These are phyloP conservation scores for Saccharomycopsis sp. DNA, from an alignment of 805 yeast species.

Conservation along the genomic window DNA sequence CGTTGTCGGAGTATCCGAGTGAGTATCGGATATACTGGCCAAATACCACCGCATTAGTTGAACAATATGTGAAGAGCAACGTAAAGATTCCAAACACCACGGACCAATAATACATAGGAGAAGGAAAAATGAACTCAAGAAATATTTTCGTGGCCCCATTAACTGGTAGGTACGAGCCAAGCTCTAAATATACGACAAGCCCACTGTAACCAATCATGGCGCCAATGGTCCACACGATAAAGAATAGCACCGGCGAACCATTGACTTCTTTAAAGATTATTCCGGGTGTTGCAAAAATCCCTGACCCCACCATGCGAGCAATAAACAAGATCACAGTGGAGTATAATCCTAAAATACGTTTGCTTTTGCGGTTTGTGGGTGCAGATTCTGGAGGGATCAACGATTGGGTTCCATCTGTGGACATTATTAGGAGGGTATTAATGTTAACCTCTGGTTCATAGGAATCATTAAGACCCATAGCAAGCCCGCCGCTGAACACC, in stretches of 20 bases:
- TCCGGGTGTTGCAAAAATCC: slow-evolving; percentile 68
- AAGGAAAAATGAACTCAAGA: slow-evolving; percentile 56
- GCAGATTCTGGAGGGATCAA: slow-evolving; percentile 36
- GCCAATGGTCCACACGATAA: slow-evolving; percentile 55
- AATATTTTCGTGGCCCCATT: slow-evolving; percentile 74
- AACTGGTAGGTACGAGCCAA: slow-evolving; percentile 64
- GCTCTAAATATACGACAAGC: slow-evolving; percentile 55
- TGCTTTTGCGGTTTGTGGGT: slow-evolving; percentile 40
- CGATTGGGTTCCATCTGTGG: slow-evolving; percentile 5
- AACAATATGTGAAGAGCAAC: slow-evolving; percentile 46
- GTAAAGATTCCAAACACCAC: slow-evolving; percentile 45
- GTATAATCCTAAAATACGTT: slow-evolving; percentile 51
- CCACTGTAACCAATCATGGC: slow-evolving; percentile 62
- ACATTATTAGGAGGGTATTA: slow-evolving; percentile 6
- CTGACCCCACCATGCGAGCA: slow-evolving; percentile 68
- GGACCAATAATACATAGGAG: slow-evolving; percentile 48
- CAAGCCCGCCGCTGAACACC: slow-evolving; percentile 11
- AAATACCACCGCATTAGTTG: slow-evolving; percentile 52
- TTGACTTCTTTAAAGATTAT: slow-evolving; percentile 61
- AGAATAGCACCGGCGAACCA: slow-evolving; percentile 53
- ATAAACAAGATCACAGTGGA: slow-evolving; percentile 59
- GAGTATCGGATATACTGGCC: slow-evolving; percentile 51
- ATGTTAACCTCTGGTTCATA: slow-evolving; percentile 14
- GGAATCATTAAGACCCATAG: slow-evolving; percentile 7
- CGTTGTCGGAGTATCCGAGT: slow-evolving; percentile 32